Conservation (phyloP, 2,329 filamentous ascomycete genomes). For the Tolypocladium ophioglossoides region DNA sequence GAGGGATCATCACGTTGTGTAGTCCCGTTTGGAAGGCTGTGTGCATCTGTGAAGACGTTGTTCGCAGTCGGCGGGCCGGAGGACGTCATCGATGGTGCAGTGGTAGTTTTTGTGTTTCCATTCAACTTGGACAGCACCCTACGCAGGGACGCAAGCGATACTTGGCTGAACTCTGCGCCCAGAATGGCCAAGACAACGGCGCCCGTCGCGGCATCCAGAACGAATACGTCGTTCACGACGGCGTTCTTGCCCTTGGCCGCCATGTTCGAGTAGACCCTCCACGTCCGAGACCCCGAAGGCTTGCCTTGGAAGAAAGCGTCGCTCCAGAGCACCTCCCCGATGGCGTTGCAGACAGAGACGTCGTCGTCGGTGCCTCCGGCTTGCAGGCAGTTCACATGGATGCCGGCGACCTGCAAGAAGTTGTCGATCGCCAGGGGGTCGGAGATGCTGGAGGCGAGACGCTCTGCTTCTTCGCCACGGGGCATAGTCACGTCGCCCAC, state of each 20-base stretch:
- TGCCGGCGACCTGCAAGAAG: slow-evolving; percentile 2
- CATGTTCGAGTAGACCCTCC: neutral
- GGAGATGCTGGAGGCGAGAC: neutral
- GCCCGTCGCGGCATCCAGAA: neutral
- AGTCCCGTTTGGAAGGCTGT: too few species aligned
- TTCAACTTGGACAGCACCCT: too few species aligned
- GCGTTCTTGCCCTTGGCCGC: too few species aligned
- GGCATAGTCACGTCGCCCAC: neutral
- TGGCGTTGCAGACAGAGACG: neutral
- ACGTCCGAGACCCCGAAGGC: neutral
- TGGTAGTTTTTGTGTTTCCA: too few species aligned
- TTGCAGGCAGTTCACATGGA: neutral
- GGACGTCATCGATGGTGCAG: too few species aligned
- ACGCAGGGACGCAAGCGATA: too few species aligned
- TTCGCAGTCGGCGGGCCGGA: too few species aligned
- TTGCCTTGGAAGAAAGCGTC: neutral
- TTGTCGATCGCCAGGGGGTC: slow-evolving; percentile 1
- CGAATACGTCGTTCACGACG: neutral
- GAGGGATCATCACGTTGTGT: too few species aligned
- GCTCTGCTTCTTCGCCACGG: too few species aligned
- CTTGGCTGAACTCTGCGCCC: neutral
- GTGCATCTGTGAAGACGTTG: too few species aligned
- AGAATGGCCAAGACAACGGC: neutral
- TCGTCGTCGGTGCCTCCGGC: neutral
- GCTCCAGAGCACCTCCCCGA: neutral